Evolutionary conservation across 805 yeast genomes (phyloP).

Genomic region (Myxozyma melibiosi): DNA sequence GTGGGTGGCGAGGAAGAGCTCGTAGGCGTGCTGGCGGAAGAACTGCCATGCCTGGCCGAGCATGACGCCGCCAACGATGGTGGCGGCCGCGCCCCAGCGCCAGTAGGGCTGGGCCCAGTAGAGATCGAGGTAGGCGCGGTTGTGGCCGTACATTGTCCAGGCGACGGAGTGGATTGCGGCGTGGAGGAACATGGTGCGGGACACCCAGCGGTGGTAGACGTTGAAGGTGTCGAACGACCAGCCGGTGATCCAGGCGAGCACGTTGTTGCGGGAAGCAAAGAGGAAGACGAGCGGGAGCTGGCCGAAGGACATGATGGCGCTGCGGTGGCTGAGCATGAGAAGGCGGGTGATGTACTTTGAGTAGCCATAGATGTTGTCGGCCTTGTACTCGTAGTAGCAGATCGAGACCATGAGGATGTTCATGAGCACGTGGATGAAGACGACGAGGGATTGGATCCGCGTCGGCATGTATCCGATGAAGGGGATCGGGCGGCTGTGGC

Average conservation of each 20-base stretch:
- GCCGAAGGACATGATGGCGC: slow-evolving; percentile 37
- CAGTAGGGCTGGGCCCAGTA: slow-evolving; percentile 1
- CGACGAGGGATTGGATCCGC: slow-evolving; percentile 15
- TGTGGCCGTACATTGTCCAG: slow-evolving; percentile 12
- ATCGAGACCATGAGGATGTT: slow-evolving; percentile 10
- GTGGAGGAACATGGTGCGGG: slow-evolving; percentile 52
- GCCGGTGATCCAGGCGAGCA: slow-evolving; percentile 64
- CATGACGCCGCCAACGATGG: slow-evolving; percentile 11
- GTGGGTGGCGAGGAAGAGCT: slow-evolving; percentile 60
- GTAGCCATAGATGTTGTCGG: no score
- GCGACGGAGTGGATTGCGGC: slow-evolving; percentile 56
- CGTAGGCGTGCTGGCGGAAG: slow-evolving; percentile 49
- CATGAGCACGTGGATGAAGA: neutral
- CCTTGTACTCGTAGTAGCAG: no score
- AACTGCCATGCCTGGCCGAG: slow-evolving; percentile 10
- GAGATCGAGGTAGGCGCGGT: neutral
- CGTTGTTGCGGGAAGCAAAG: slow-evolving; percentile 74
- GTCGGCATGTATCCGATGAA: slow-evolving; percentile 20
- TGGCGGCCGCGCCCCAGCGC: slow-evolving; percentile 45
- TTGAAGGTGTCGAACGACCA: slow-evolving; percentile 65
- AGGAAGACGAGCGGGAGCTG: slow-evolving; percentile 58
- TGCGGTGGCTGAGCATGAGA: slow-evolving; percentile 12
- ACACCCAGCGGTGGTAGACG: slow-evolving; percentile 65
- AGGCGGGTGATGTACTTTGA: no score
- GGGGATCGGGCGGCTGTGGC: slow-evolving; percentile 8